Percentiles rank a stretch among this genome's conserved stretches.
Evolutionary conservation across 2,329 filamentous ascomycete species (phyloP).

Genomic region (Botryosphaeria dothidea): DNA sequence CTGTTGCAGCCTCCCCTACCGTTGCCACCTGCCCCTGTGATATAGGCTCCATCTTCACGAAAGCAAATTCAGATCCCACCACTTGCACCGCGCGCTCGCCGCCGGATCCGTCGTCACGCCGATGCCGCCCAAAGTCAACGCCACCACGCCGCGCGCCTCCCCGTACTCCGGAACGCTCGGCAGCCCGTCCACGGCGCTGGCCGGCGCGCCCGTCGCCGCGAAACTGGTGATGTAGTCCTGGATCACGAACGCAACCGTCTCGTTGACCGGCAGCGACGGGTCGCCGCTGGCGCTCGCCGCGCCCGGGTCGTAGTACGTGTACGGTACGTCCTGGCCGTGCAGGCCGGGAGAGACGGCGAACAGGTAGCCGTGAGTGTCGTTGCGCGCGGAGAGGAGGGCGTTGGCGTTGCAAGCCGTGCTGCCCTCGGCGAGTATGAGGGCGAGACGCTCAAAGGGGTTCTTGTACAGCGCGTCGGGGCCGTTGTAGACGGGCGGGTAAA

Average conservation of each 20-base stretch:
- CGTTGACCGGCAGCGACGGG: constrained; percentile 28
- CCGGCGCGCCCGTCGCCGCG: constrained; percentile 39
- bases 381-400: constrained; percentile 49
- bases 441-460: constrained; percentile 44
- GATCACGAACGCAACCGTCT: constrained; percentile 42
- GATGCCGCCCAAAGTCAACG: constrained; percentile 46
- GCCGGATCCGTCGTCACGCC: constrained; percentile 45
- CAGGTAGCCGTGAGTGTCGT: constrained; percentile 53
- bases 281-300: not conserved
- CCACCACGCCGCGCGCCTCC: constrained; percentile 43
- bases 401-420: constrained; percentile 55
- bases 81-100: constrained; percentile 51
- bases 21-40: too few relatives aligned
- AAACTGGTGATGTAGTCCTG: constrained; percentile 50
- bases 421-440: constrained; percentile 46
- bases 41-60: too few relatives aligned
- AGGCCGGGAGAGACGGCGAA: constrained; percentile 55
- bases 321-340: constrained; percentile 55
- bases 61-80: constrained; percentile 39
- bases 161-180: constrained; percentile 51
- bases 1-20: too few relatives aligned
- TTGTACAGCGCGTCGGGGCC: constrained; percentile 47
- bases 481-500: constrained; percentile 50
- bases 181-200: constrained; percentile 35
- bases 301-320: constrained; percentile 53